A percentile compares a stretch with the other conserved stretches of the same genome.
Evolutionary conservation across 2,329 filamentous ascomycete genomes (phyloP).

Genomic region (Davidsoniella eucalypti): DNA sequence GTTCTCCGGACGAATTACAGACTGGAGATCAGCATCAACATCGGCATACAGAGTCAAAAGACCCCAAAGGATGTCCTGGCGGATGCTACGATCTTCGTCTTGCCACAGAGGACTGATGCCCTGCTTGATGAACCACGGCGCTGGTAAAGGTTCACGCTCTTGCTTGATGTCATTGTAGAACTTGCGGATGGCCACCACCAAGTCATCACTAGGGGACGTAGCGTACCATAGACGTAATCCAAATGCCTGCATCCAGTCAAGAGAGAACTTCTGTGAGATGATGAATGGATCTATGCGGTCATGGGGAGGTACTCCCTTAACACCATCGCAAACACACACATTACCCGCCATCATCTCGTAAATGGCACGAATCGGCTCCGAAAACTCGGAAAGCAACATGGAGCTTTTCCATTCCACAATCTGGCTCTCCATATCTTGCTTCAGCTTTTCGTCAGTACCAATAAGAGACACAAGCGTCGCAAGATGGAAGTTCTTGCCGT

Average conservation of each 20-base stretch:
- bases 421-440: slow-evolving; percentile 62
- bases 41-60: slow-evolving; percentile 66
- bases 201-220: slow-evolving; percentile 47
- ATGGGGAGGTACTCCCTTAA: slow-evolving; percentile 55
- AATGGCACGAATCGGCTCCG: slow-evolving; percentile 64
- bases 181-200: slow-evolving; percentile 54
- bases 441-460: slow-evolving; percentile 51
- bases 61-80: slow-evolving; percentile 74
- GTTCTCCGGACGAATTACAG: slow-evolving; percentile 59
- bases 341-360: slow-evolving; percentile 86
- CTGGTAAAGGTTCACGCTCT: slow-evolving; percentile 54
- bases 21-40: slow-evolving; percentile 42
- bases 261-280: slow-evolving; percentile 65
- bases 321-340: slow-evolving; percentile 66
- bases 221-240: slow-evolving; percentile 84
- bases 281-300: slow-evolving; percentile 66
- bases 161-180: slow-evolving; percentile 60
- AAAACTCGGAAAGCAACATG: slow-evolving; percentile 75
- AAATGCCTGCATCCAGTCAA: slow-evolving; percentile 91
- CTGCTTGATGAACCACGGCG: slow-evolving; percentile 53
- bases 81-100: slow-evolving; percentile 37
- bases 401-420: slow-evolving; percentile 70
- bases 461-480: slow-evolving; percentile 73
- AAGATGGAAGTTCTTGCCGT: slow-evolving; percentile 65
- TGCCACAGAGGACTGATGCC: slow-evolving; percentile 42